Conservation (phyloP, 305 asterid species). For the Rubia peregrina region DNA sequence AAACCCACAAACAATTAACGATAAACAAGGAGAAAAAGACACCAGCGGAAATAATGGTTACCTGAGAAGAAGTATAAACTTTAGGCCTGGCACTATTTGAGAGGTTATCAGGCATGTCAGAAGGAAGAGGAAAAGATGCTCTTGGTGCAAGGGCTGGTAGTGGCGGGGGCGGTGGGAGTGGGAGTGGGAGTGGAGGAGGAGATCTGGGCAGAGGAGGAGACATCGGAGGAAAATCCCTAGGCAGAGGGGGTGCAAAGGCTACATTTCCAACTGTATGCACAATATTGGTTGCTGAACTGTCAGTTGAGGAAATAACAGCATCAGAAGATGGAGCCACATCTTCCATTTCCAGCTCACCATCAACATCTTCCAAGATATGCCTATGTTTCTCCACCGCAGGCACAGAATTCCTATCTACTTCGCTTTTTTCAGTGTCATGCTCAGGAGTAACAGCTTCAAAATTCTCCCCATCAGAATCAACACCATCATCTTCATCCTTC, state of each 20-base stretch:
- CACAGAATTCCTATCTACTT: constrained; percentile 30
- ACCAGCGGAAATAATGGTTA: constrained; percentile 10
- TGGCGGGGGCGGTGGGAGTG: constrained; percentile 16
- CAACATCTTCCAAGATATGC: constrained; percentile 83
- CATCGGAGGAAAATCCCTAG: constrained; percentile 35
- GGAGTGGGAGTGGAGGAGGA: constrained; percentile 27
- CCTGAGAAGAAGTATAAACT: constrained; percentile 48
- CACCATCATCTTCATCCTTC: constrained; percentile 52
- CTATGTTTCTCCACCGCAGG: constrained; percentile 53
- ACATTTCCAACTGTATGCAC: constrained; percentile 30
- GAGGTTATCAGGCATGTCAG: constrained; percentile 27
- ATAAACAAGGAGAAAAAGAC: neutral
- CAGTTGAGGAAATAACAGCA: constrained; percentile 35
- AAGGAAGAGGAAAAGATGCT: constrained; percentile 33
- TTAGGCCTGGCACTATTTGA: constrained; percentile 34
- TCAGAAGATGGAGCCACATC: constrained; percentile 75
- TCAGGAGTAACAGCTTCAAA: constrained; percentile 94
- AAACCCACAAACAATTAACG: neutral
- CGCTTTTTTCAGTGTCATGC: constrained; percentile 42
- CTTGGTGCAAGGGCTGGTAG: constrained; percentile 23
- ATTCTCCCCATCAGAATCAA: constrained; percentile 84
- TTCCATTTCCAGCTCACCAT: constrained; percentile 96
- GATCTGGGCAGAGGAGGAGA: constrained; percentile 44
- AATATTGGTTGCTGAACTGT: constrained; percentile 25
- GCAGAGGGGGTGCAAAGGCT: constrained; percentile 41